A percentile compares a stretch with the other conserved stretches of the same genome.
Conservation (phyloP, 2,329 filamentous ascomycete genomes). For the Ploettnerulaceae sp. region DNA sequence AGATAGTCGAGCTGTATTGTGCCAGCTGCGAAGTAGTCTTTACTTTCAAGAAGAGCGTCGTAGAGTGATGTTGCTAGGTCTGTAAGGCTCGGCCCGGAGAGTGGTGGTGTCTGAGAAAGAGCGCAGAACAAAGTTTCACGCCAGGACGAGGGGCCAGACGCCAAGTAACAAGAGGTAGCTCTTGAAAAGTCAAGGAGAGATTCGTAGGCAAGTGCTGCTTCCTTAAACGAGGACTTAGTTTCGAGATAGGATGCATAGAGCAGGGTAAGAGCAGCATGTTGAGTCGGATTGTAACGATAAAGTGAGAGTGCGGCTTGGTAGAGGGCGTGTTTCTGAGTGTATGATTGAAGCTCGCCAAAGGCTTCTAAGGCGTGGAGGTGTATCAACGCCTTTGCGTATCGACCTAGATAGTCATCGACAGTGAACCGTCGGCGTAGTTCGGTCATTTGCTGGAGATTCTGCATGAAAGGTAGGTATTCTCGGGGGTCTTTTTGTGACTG, state of each 20-base stretch:
- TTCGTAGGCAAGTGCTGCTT: constrained; percentile 88
- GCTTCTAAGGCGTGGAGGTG: constrained; percentile 69
- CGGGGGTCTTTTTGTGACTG: constrained; percentile 93
- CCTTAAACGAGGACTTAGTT: constrained; percentile 69
- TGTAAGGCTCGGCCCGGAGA: constrained; percentile 54
- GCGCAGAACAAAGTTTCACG: constrained; percentile 83
- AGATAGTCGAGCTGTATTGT: constrained; percentile 80
- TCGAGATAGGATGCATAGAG: constrained; percentile 78
- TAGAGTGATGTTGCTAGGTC: constrained; percentile 71
- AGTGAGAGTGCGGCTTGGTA: constrained; percentile 73
- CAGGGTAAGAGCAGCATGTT: constrained; percentile 62
- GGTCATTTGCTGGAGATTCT: constrained; percentile 72
- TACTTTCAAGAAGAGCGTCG: constrained; percentile 74
- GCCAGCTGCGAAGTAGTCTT: constrained; percentile 77
- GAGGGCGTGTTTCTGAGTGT: constrained; percentile 73
- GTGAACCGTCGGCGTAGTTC: constrained; percentile 68
- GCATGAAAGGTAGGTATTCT: constrained; percentile 93
- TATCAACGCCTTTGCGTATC: constrained; percentile 68
- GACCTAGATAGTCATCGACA: constrained; percentile 83
- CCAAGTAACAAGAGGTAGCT: constrained; percentile 78
- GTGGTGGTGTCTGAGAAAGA: constrained; percentile 56
- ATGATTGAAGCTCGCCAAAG: constrained; percentile 74
- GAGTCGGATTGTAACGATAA: constrained; percentile 74
- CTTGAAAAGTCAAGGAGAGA: constrained; percentile 69
- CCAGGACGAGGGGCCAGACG: constrained; percentile 74